These are phyloP conservation scores for Acacia acuminata DNA, from an alignment of 306 rosid species.

Conservation along the genomic window DNA sequence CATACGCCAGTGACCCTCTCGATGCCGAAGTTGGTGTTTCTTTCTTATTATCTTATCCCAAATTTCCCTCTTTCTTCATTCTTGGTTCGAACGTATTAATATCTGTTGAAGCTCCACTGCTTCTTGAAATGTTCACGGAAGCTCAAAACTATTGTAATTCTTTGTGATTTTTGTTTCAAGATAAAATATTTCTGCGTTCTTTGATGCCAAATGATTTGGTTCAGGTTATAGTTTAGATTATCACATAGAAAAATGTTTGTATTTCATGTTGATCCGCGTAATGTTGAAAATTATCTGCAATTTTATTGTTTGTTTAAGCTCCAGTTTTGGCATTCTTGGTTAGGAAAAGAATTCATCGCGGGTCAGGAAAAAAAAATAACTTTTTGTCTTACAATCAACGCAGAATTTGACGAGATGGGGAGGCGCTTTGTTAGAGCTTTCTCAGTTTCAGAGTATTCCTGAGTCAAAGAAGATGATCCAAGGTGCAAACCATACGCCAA, in stretches of 20 bases:
- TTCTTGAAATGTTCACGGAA: background rate
- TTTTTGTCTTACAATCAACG: background rate
- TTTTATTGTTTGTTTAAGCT: background rate
- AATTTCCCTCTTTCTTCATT: background rate
- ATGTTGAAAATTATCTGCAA: background rate
- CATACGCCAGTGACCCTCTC: conserved; percentile 48
- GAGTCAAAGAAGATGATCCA: conserved; percentile 57
- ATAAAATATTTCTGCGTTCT: background rate
- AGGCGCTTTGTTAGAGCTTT: conserved; percentile 63
- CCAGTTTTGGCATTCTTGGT: background rate
- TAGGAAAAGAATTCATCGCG: background rate
- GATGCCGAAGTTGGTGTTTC: conserved; percentile 55
- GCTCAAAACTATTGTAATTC: background rate
- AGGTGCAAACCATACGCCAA: conserved; percentile 38
- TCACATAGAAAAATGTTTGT: background rate
- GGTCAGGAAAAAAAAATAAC: background rate
- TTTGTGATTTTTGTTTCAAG: background rate
- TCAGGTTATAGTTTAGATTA: background rate
- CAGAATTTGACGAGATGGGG: conserved; percentile 75
- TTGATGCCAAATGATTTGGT: background rate
- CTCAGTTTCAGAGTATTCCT: conserved; percentile 54
- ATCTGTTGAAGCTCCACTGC: background rate
- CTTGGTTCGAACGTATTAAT: background rate
- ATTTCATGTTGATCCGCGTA: background rate
- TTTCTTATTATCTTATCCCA: background rate